A percentile compares a stretch with the other conserved stretches of the same genome.
Conservation (phyloP, 169 alveolate species). For the Plasmodium gallinaceum region DNA sequence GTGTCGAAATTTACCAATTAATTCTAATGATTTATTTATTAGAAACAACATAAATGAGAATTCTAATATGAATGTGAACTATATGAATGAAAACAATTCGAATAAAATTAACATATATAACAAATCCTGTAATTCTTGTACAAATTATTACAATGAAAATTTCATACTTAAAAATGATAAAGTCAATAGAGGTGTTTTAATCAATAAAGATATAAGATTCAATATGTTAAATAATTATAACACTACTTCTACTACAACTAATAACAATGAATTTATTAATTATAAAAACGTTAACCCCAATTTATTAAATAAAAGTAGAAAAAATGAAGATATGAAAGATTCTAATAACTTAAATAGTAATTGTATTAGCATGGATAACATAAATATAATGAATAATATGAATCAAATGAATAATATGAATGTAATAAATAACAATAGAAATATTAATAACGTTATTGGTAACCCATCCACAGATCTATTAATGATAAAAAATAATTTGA, state of each 20-base stretch:
- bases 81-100: slow-evolving; percentile 19
- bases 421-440: background rate
- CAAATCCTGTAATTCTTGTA: slow-evolving; percentile 30
- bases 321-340: slow-evolving; percentile 31
- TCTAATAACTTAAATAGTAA: background rate
- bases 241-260: slow-evolving; percentile 1
- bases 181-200: slow-evolving; percentile 5
- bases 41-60: slow-evolving; percentile 43
- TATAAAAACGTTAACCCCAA: slow-evolving; percentile 10
- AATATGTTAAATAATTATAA: slow-evolving; percentile 33
- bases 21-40: slow-evolving; percentile 57
- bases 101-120: slow-evolving; percentile 20
- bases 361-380: background rate
- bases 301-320: slow-evolving; percentile 41
- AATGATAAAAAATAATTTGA: background rate
- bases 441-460: background rate
- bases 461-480: slow-evolving; percentile 13
- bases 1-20: slow-evolving; percentile 53
- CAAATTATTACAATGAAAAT: slow-evolving; percentile 58
- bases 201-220: slow-evolving; percentile 49
- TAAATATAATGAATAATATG: background rate
- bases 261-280: slow-evolving; percentile 22
- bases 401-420: slow-evolving; percentile 1
- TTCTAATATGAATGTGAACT: slow-evolving; percentile 7
- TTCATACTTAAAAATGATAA: slow-evolving; percentile 29